Base-by-base conservation (phyloP, 2,329 filamentous ascomycete genomes). In the Hypoxylon rubiginosum region DNA sequence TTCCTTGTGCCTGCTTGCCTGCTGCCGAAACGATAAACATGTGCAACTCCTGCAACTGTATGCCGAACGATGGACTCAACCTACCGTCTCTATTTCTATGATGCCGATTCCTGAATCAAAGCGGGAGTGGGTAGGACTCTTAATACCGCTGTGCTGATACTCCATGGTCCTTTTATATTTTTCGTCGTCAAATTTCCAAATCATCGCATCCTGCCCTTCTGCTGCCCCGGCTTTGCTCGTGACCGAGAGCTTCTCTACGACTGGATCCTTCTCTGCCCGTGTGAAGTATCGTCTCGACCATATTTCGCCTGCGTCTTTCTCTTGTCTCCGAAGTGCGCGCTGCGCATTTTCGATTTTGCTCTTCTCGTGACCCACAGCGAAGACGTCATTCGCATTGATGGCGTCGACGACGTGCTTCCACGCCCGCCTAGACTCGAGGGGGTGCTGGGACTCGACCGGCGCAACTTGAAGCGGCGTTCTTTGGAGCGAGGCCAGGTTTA, bases 341-440 rank as follows among this genome's bases (percentile, higher is more conserved):
- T 98, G 95, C 36, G 90, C 89, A 72, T 93, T 92, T 80, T 98
- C 96, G 69, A 98, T 97, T 79, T 93, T 92, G 62, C 87, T 87
- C 84, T 98, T 98, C 77, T 97, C 92, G 13, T 81, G 76, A 1
- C 89, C 89, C 0, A 93, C 93, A 4, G 86, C 82, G 72, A 97
- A 93, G 87, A 97, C 93, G 78, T 97, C 93, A 62, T 93, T 92
- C 71, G 86, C 88, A 61, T 88, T 85, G 73, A 98, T 96, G 50
- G 90, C 93, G 30, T 88, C 87, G 0, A 93, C 93, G 26, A 98
- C 95, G 75, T 92, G 92, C 68, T 86, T 83, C 96, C 95, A 98
- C 3, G 95, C 95, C 62, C 92, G 88, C 50, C 95, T 89, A 13
- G 92, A 93, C 82, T 98, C 95, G 69, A 96, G 90, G 10, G 93